Percentiles rank a stretch among this genome's conserved stretches.
Evolutionary conservation across 441 rosid genomes (phyloP).

Genomic region (Arabidopsis hybrid): DNA sequence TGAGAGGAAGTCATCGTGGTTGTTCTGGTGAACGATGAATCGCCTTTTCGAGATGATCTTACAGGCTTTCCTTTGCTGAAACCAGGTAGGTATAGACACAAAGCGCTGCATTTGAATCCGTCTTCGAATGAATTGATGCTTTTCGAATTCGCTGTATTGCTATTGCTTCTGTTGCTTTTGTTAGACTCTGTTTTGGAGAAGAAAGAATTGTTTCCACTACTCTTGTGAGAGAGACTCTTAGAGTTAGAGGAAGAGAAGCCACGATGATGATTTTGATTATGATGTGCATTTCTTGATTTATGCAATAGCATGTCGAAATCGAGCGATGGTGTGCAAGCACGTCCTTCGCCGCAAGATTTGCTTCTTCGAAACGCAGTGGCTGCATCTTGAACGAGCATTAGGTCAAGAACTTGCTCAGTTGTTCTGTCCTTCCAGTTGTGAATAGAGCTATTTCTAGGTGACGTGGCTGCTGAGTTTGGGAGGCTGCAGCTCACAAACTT

Average conservation of each 20-base stretch:
- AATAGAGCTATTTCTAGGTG: constrained; percentile 61
- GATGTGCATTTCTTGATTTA: constrained; percentile 29
- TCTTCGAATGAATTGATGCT: constrained; percentile 48
- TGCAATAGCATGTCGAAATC: constrained; percentile 60
- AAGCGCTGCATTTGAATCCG: constrained; percentile 77
- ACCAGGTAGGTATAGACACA: constrained; percentile 83
- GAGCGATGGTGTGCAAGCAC: constrained; percentile 47
- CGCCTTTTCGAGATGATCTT: constrained; percentile 59
- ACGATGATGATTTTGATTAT: constrained; percentile 4
- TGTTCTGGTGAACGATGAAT: constrained; percentile 45
- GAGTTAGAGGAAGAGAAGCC: constrained; percentile 39
- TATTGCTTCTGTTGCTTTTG: constrained; percentile 38
- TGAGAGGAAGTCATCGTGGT: constrained; percentile 46
- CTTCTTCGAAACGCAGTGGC: constrained; percentile 52
- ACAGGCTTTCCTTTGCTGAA: constrained; percentile 75
- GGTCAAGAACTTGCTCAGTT: constrained; percentile 47
- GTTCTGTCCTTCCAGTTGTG: constrained; percentile 43
- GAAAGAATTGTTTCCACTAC: constrained; percentile 44
- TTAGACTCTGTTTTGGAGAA: constrained; percentile 42
- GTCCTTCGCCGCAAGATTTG: constrained; percentile 69
- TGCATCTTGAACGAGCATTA: constrained; percentile 45
- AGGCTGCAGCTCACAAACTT: constrained; percentile 61
- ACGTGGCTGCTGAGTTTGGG: constrained; percentile 63
- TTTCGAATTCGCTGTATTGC: constrained; percentile 29
- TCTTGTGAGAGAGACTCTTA: constrained; percentile 41